A percentile compares a stretch with the other conserved stretches of the same genome.
Evolutionary conservation across 352 stramenopile species (phyloP).

Genomic region (Phytophthora hybrid): DNA sequence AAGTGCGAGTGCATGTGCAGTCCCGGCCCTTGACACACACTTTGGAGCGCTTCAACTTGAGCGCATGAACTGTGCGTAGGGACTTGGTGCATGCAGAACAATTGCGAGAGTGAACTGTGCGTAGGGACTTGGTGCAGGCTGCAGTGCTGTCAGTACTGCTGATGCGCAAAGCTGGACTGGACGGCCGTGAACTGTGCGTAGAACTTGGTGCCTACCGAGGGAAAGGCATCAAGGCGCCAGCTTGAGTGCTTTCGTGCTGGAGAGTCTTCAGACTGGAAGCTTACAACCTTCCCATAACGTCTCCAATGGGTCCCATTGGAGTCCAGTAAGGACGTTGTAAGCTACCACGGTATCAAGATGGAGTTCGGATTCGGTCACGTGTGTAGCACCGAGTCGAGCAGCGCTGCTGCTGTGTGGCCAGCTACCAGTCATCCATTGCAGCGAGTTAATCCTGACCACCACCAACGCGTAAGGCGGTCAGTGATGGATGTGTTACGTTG

Average conservation of each 20-base stretch:
- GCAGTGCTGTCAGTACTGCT: not conserved
- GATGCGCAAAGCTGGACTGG: not conserved
- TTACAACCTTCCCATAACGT: too few species aligned
- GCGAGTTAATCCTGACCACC: not conserved
- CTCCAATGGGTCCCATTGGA: too few species aligned
- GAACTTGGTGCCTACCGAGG: not conserved
- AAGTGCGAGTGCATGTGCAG: not conserved
- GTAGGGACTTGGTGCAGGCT: not conserved
- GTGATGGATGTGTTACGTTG: constrained; percentile 13
- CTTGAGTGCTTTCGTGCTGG: too few species aligned
- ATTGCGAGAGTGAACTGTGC: not conserved
- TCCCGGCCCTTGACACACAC: too few species aligned
- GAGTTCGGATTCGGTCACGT: not conserved
- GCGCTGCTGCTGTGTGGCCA: too few species aligned
- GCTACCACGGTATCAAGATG: too few species aligned
- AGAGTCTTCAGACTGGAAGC: too few species aligned
- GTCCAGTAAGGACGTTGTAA: too few species aligned
- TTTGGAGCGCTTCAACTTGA: not conserved
- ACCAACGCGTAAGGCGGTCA: not conserved
- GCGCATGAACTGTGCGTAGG: not conserved
- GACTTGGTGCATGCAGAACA: not conserved
- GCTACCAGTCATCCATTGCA: not conserved
- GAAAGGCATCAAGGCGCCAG: too few species aligned
- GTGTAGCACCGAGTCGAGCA: not conserved
- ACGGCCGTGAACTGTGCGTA: not conserved